Base-by-base conservation (phyloP, 202 grass and related monocot genomes). In the Schoenoplectus triqueter region DNA sequence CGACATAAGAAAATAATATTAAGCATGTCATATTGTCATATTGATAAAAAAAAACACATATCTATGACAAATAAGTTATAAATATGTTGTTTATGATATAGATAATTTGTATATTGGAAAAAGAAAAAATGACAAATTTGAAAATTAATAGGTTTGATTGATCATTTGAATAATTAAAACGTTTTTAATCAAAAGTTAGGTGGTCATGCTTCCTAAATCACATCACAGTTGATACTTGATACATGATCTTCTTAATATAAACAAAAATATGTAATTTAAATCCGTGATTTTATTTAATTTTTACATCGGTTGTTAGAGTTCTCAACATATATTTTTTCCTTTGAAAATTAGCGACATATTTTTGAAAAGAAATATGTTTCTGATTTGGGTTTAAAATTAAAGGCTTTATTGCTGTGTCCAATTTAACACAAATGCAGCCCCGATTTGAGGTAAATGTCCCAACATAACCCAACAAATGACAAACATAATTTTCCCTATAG, bases 381-480 rank as follows among this genome's bases (percentile, higher is more conserved):
- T 57, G 50, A 21, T 57, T 78, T 57, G 22, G 10, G 48, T 31
- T 50, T 60, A 51, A 78, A 11, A 21, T 59, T n/a, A 78, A 9
- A 42, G 21, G 22, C 6, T 17, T 60, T 57, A 22, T 59, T 78
- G 74, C 52, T 59, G 73, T 55, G 11, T 76, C 1, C 20, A 76
- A 56, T 5, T 80, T 47, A 52, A 54, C 4, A 74, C 14, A 62
- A 80, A 80, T 18, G 41, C 59, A 21, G 41, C 39, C 60, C 57
- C 41, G 47, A 3, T 49, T 81, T 64, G 14, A 64, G 59, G 42
- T 42, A 64, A 64, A 2, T 81, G 61, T 49, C 17, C 40, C 56
- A 81, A 81, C 78, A 59, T 66, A 81, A 81, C 31, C 18, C 40
- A 48, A 81, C n/a, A 66, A 49, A 11, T 7, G 6, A 40, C 6